Percentiles rank a stretch among this genome's conserved stretches.
These are phyloP conservation scores for Pleurotus tuber-regium DNA, from an alignment of 768 basidiomycete species.

Conservation along the genomic window DNA sequence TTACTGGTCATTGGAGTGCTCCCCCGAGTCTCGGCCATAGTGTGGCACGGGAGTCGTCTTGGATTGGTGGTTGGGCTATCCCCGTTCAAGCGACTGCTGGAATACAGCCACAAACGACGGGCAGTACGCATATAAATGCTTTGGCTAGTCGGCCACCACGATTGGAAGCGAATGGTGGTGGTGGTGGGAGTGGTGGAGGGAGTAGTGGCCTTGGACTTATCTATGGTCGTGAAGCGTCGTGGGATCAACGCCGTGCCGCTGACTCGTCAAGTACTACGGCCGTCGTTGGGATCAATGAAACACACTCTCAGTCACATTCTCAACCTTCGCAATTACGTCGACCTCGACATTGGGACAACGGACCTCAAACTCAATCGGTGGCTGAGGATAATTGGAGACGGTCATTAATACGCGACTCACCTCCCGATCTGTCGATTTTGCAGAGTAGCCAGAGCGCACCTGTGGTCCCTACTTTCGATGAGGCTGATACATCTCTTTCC, in stretches of 20 bases:
- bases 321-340: neutral
- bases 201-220: neutral
- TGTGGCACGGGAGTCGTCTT: neutral
- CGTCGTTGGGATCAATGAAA: neutral
- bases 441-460: neutral
- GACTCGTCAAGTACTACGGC: neutral
- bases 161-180: no score
- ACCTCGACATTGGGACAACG: neutral
- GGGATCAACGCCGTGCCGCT: conserved; percentile 1
- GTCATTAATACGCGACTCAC: neutral
- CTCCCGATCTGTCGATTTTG: neutral
- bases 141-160: no score
- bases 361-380: neutral
- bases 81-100: no score
- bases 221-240: neutral
- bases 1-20: conserved; percentile 1
- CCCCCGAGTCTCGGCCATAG: neutral
- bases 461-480: neutral
- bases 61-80: conserved; percentile 3
- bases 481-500: neutral
- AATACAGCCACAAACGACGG: neutral
- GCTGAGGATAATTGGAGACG: neutral
- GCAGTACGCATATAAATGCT: no score
- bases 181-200: no score
- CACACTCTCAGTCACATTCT: neutral